Evolutionary conservation across 2,329 filamentous ascomycete genomes (phyloP), one percentile per base, ranked within the genome.

Genomic region (Pseudocercospora ulei): DNA sequence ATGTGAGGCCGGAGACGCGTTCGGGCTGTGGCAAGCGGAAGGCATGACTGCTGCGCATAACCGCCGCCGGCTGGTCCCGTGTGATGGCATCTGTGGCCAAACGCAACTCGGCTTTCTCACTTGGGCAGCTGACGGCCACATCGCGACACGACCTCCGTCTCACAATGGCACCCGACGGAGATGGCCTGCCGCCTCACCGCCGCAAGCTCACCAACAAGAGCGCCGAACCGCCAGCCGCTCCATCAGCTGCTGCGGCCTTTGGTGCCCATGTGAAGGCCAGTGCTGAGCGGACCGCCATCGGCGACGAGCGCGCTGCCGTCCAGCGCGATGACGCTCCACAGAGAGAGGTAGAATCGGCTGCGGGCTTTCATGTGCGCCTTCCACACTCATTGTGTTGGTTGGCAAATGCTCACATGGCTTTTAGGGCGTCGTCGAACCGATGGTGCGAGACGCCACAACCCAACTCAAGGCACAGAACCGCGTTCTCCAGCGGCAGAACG

Each of bases 381-480:
- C 23, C 31, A 23, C 20, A 12, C 6, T 35, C 18, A 13, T 11
- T 22, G 12, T 17, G 2, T 8, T 9, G 12, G 6, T 12, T 25
- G 3, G 23, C 23, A 4, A 12, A n/a, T 8, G 19, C 12, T 14
- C 28, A 26, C 12, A 31, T 5, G 26, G 18, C 22, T n/a, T 23
- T 27, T 8, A 42, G 19, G 19, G 30, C 12, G 19, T 22, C 6
- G 13, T 26, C 14, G 16, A 26, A 19, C n/a, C 34, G 22, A n/a
- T 35, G 11, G 12, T 43, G 3, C 35, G 35, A 17, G 34, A 35
- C 9, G 35, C 30, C 30, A 33, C 13, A 17, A 19, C 30, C 11
- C 11, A n/a, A 17, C 13, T 31, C 3, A 17, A 13, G 3, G 16
- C 14, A 6, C 18, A 43, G 8, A 20, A 25, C 9, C 28, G 38